phyloP scores from a whole-genome alignment of 2,329 filamentous ascomycete genomes.

The Blastomyces silverae region DNA sequence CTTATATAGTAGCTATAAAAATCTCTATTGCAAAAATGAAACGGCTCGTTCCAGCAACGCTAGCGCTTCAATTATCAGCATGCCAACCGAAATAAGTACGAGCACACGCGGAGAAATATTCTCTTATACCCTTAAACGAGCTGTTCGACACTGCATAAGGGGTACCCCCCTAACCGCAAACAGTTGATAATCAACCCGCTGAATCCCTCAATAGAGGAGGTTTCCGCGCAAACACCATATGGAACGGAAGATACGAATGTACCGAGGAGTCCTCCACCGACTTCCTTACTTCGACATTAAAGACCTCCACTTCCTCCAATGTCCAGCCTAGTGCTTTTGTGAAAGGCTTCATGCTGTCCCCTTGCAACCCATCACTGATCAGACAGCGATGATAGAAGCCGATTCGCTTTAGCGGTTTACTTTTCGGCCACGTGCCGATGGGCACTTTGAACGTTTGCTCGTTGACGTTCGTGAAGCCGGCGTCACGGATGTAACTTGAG shows the following conservation, averaged over 20 bases:
- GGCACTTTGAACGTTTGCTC: conserved; percentile 39
- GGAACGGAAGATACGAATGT: conserved; percentile 12
- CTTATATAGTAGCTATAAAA: too few species aligned
- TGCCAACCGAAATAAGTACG: not conserved
- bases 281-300: conserved; percentile 8
- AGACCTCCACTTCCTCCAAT: conserved; percentile 6
- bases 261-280: conserved; percentile 4
- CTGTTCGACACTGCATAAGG: not conserved
- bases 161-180: not conserved
- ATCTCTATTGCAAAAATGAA: not conserved
- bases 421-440: conserved; percentile 39
- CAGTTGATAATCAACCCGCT: not conserved
- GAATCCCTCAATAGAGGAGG: not conserved
- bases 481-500: conserved; percentile 28
- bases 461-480: conserved; percentile 43
- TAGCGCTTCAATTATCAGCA: not conserved
- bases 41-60: not conserved
- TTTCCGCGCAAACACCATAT: conserved; percentile 8
- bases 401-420: conserved; percentile 13
- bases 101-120: not conserved
- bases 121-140: not conserved
- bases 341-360: conserved; percentile 9
- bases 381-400: conserved; percentile 12
- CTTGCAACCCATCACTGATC: conserved; percentile 10
- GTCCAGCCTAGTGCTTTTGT: conserved; percentile 6